Evolutionary conservation across 306 rosid genomes (phyloP), one percentile per base, ranked within the genome.

Genomic region (Comarum palustre): DNA sequence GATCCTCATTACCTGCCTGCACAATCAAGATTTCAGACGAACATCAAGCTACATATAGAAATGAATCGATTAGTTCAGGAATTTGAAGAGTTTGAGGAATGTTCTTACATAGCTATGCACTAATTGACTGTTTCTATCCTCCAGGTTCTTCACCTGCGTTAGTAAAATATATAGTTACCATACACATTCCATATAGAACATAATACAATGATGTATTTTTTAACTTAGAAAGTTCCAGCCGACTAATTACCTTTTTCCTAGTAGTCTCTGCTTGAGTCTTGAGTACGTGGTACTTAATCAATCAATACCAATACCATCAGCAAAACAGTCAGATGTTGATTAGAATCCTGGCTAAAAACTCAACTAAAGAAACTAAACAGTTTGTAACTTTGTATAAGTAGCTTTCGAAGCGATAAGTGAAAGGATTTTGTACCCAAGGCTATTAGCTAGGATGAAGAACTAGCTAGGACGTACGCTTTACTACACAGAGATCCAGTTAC

Each of bases 1-100:
- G 88, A 85, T 89, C 88, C 89, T 87, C 89, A 57, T 70, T 72
- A 54, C 77, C 76, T n/a, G 13, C 86, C 89, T 91, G 71, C 5
- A 46, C 54, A 58, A 42, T 10, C 15, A 39, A 66, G 14, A 19
- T 51, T 24, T 6, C 31, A 25, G 51, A 38, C 11, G 3, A 68
- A 61, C 22, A 41, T 41, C 19, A 29, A 5, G 13, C n/a, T 55
- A 34, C 31, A 17, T 45, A 14, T 4, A 22, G 16, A 34, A 27
- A 47, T 27, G 8, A 11, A 58, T 58, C 38, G 4, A 58, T 25
- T 13, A 4, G 38, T 29, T 58, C 9, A 58, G 19, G 38, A 16
- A 61, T 16, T 61, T 0, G 66, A 61, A 32, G 65, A 29, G 38
- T 17, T 27, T 61, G 43, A 31, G 22, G 66, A 64, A 11, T 39